Evolutionary conservation across 2,329 filamentous ascomycete genomes (phyloP), one percentile per base, ranked within the genome.

Genomic region (Neopestalotiopsis sp.): DNA sequence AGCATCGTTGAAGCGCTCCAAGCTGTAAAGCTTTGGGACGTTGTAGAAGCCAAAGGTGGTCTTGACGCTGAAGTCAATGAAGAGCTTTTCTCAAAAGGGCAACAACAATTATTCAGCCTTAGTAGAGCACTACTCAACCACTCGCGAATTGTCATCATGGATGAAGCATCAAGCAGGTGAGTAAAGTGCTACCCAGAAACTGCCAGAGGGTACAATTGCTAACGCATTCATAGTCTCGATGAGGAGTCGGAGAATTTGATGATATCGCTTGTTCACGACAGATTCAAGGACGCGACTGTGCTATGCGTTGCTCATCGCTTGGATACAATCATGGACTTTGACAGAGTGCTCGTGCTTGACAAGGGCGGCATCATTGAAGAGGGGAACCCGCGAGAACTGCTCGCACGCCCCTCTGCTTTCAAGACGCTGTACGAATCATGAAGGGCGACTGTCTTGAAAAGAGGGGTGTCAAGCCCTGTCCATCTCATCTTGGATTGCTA

Each of bases 301-400:
- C 69, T 79, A 38, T 72, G 73, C 2, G 74, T 78, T 4, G 76
- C 74, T 34, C 78, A 79, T 45, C 73, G 75, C 12, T 60, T 79
- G 2, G 70, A 77, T 14, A 84, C 82, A 0, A 82, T 86, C 62
- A 73, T 81, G 3, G 82, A 84, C 70, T 86, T 83, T 73, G 86
- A 89, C 72, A 77, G 76, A 30, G 82, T 89, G 34, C 80, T 84
- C 1, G 83, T 89, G 7, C 81, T 89, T 79, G 84, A 87, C 32
- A 76, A 78, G 9, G 87, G 86, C 3, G 73, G 74, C 62, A 75
- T 88, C 10, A 81, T 84, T 1, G 86, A 89, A 73, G 74, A 66
- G 13, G 70, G 75, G 60, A 24, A 62, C 20, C 70, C 74, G 30
- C n/a, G 62, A 32, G 49, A 57, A 4, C 67, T 73, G 24, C 38